Percentiles rank a stretch among this genome's conserved stretches.
Evolutionary conservation across 805 yeast species (phyloP).

Genomic region (Tetrapisispora phaffii): DNA sequence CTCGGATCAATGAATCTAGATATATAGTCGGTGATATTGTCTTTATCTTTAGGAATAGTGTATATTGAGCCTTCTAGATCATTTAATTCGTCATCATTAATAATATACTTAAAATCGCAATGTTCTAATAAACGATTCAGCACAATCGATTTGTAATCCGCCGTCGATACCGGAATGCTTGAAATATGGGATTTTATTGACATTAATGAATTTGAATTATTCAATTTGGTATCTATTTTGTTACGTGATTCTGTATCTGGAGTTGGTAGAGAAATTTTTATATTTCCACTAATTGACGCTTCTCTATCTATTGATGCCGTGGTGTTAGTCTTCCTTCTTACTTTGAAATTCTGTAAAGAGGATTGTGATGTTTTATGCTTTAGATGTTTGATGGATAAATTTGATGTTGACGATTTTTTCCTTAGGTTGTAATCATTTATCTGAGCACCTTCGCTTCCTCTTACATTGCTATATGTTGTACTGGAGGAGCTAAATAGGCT

Average conservation of each 20-base stretch:
- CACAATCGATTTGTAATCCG: constrained; percentile 21
- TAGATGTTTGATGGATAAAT: constrained; percentile 14
- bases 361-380: constrained; percentile 29
- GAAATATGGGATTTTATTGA: constrained; percentile 19
- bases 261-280: constrained; percentile 46
- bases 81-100: constrained; percentile 8
- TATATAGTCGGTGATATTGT: constrained; percentile 12
- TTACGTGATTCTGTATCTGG: constrained; percentile 48
- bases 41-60: constrained; percentile 6
- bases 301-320: constrained; percentile 7
- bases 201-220: constrained; percentile 31
- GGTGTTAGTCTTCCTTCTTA: constrained; percentile 21
- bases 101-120: constrained; percentile 16
- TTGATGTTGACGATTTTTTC: constrained; percentile 16
- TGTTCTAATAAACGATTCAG: constrained; percentile 17
- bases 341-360: constrained; percentile 23
- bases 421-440: not conserved
- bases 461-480: not conserved
- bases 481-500: constrained; percentile 2
- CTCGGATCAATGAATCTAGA: constrained; percentile 11
- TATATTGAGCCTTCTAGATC: constrained; percentile 5
- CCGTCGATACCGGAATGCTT: constrained; percentile 15
- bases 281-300: constrained; percentile 7
- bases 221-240: constrained; percentile 43
- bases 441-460: not conserved